Percentiles rank a stretch among this genome's conserved stretches.
Evolutionary conservation across 1,284 basidiomycete species (phyloP).

Genomic region (Cutaneotrichosporon spelunceum): DNA sequence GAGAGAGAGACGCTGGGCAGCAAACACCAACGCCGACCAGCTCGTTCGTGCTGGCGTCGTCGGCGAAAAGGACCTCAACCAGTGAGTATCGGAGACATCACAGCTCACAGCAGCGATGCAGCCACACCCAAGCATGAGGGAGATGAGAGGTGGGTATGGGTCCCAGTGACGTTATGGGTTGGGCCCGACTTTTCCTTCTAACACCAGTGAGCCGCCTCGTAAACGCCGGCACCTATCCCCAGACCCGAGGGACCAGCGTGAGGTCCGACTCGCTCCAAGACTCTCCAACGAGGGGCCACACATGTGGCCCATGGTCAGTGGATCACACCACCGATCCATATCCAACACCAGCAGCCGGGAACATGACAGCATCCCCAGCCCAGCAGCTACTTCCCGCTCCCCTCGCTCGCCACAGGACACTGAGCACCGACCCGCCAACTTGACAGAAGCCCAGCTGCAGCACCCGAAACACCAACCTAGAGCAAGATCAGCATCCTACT

Average conservation of each 20-base stretch:
- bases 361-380: not conserved
- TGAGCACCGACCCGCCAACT: not conserved
- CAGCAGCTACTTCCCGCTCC: not conserved
- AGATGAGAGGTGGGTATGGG: slow-evolving; percentile 2
- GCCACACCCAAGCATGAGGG: not conserved
- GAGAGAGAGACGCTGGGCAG: not conserved
- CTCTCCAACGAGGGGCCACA: not conserved
- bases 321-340: not conserved
- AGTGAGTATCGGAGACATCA: not conserved
- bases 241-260: not conserved
- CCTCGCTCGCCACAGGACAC: not conserved
- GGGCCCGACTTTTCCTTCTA: not conserved
- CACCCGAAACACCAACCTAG: too few relatives aligned
- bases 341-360: not conserved
- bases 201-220: not conserved
- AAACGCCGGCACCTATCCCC: not conserved
- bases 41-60: not conserved
- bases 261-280: not conserved
- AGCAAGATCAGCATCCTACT: not conserved
- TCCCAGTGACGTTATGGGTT: not conserved
- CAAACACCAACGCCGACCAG: slow-evolving; percentile 1
- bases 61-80: not conserved
- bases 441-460: too few relatives aligned
- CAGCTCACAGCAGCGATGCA: not conserved
- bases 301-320: not conserved